Evolutionary conservation across 441 rosid species (phyloP).

Genomic region (Euphorbia schlechtendalii): DNA sequence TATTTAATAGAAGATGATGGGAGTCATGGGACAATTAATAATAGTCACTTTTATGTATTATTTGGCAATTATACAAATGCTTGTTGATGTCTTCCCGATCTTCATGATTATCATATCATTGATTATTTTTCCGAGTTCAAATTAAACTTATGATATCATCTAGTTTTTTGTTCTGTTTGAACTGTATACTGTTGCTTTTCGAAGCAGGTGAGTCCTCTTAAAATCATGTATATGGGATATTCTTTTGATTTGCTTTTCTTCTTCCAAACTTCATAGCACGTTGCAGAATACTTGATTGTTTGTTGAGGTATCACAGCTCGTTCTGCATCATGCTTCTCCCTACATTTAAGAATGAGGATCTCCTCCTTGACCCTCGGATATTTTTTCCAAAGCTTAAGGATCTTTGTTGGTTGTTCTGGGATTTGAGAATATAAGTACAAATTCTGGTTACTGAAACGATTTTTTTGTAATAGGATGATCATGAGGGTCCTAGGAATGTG

Average conservation of each 20-base stretch:
- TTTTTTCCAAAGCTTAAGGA: not conserved
- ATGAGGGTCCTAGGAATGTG: constrained; percentile 74
- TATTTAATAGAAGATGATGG: not conserved
- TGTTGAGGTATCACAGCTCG: not conserved
- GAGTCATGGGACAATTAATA: not conserved
- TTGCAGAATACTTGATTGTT: not conserved
- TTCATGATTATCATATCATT: not conserved
- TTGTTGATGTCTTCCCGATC: not conserved
- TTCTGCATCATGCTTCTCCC: not conserved
- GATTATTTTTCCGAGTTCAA: not conserved
- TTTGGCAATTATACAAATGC: not conserved
- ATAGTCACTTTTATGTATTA: not conserved
- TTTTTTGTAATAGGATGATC: constrained; percentile 59
- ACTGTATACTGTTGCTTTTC: not conserved
- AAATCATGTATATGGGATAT: too few species aligned
- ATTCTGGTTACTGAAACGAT: not conserved
- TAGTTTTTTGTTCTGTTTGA: not conserved
- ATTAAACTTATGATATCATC: not conserved
- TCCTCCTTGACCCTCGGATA: not conserved
- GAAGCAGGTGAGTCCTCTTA: not conserved
- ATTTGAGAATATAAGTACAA: not conserved
- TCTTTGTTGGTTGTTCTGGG: not conserved
- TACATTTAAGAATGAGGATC: not conserved
- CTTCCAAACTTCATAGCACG: too few species aligned
- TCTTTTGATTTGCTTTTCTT: too few species aligned